Evolutionary conservation across 768 basidiomycete genomes (phyloP).

Genomic region (Paxillus involutus): DNA sequence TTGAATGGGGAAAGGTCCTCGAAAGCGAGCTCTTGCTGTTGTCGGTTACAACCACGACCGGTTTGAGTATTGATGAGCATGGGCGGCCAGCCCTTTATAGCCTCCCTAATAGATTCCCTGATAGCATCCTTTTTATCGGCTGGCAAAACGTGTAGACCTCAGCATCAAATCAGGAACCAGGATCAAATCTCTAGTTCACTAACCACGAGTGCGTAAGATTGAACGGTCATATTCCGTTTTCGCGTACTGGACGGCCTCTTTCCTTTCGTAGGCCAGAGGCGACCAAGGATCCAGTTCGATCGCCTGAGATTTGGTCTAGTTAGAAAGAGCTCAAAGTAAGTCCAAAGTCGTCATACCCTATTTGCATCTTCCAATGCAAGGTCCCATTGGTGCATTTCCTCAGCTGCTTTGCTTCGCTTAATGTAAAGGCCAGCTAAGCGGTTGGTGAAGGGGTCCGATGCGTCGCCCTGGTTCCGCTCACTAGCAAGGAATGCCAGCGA

Average conservation of each 20-base stretch:
- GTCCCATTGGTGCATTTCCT: not conserved
- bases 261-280: not conserved
- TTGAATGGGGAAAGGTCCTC: not conserved
- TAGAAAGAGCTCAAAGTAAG: not conserved
- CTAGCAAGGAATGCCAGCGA: not conserved
- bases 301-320: not conserved
- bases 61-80: slow-evolving; percentile 6
- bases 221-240: not conserved
- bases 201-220: not conserved
- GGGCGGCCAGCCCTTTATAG: not conserved
- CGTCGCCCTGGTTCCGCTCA: not conserved
- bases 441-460: not conserved
- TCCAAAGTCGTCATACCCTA: not conserved
- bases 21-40: slow-evolving; percentile 9
- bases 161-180: not conserved
- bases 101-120: not conserved
- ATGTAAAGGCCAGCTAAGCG: not conserved
- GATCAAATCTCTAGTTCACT: not conserved
- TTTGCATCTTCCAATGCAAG: not conserved
- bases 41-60: slow-evolving; percentile 9
- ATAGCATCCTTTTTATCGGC: not conserved
- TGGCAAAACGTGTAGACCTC: not conserved
- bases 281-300: not conserved
- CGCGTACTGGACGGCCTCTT: not conserved
- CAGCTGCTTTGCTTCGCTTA: not conserved